Evolutionary conservation across 192 early-diverging fungal genomes (phyloP).

Genomic region (Obelidium mucronatum): DNA sequence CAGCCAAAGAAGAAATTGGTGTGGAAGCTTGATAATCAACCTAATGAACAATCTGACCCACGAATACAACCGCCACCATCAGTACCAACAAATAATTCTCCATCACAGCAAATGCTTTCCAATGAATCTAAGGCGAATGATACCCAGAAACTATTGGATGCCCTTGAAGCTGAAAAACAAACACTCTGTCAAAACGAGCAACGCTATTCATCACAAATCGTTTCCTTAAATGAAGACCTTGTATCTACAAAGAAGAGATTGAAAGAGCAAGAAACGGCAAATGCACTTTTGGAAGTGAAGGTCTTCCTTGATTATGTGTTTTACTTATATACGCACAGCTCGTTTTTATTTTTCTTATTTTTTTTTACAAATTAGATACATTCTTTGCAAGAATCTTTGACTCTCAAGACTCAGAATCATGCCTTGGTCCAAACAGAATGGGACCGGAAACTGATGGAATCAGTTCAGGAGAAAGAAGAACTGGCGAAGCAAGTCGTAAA

Average conservation of each 20-base stretch:
- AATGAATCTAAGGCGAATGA: not conserved
- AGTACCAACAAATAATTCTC: too few species aligned
- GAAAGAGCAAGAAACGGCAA: not conserved
- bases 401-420: not conserved
- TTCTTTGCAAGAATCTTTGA: not conserved
- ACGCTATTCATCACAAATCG: slow-evolving; percentile 45
- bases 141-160: slow-evolving; percentile 43
- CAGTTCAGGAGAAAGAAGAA: not conserved
- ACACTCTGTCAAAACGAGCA: slow-evolving; percentile 37
- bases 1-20: slow-evolving; percentile 10
- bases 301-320: not conserved
- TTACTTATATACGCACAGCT: not conserved
- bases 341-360: not conserved
- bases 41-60: too few species aligned
- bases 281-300: not conserved
- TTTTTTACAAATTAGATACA: not conserved
- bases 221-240: slow-evolving; percentile 36
- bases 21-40: too few species aligned
- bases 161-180: slow-evolving; percentile 49
- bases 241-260: not conserved
- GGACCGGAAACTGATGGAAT: not conserved
- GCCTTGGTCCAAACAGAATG: not conserved
- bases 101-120: not conserved
- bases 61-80: too few species aligned
- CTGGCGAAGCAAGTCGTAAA: not conserved